Percentiles rank a stretch among this genome's conserved stretches.
phyloP scores from a whole-genome alignment of 2,329 filamentous ascomycete genomes.

The Aspergillus melleus region DNA sequence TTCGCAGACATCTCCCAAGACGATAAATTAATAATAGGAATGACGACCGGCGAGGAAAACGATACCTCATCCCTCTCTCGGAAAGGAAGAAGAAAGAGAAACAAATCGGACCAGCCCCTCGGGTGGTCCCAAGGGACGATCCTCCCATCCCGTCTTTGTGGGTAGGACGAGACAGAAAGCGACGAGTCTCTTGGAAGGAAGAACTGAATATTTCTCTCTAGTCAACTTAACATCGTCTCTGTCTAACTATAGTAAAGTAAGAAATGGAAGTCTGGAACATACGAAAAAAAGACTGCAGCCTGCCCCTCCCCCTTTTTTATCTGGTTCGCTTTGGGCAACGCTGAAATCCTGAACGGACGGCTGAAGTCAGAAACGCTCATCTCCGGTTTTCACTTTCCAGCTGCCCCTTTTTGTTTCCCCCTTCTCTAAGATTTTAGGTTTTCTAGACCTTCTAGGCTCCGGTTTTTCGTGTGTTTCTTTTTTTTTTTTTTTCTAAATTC shows the following conservation, averaged over 20 bases:
- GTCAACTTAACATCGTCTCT: no score
- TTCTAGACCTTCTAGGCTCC: not conserved
- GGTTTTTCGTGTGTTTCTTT: not conserved
- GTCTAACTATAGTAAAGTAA: no score
- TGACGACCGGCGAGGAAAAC: no score
- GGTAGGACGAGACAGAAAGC: no score
- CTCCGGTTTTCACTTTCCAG: not conserved
- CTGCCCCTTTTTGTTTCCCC: not conserved
- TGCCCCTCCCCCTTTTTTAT: constrained; percentile 7
- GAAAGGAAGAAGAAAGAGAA: not conserved
- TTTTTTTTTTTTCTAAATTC: not conserved
- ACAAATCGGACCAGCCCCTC: constrained; percentile 6
- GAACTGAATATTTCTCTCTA: no score
- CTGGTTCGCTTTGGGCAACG: not conserved
- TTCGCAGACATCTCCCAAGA: no score
- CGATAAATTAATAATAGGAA: no score
- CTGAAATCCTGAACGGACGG: no score
- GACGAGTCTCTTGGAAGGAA: no score
- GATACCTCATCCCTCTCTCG: not conserved
- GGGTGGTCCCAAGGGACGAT: constrained; percentile 1
- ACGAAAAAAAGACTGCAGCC: constrained; percentile 6
- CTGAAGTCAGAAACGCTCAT: not conserved
- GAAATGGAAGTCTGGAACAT: no score
- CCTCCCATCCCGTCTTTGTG: not conserved
- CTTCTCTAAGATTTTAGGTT: not conserved